These are phyloP conservation scores for Penicillium hordei DNA, from an alignment of 2,329 filamentous ascomycete species.

Conservation along the genomic window DNA sequence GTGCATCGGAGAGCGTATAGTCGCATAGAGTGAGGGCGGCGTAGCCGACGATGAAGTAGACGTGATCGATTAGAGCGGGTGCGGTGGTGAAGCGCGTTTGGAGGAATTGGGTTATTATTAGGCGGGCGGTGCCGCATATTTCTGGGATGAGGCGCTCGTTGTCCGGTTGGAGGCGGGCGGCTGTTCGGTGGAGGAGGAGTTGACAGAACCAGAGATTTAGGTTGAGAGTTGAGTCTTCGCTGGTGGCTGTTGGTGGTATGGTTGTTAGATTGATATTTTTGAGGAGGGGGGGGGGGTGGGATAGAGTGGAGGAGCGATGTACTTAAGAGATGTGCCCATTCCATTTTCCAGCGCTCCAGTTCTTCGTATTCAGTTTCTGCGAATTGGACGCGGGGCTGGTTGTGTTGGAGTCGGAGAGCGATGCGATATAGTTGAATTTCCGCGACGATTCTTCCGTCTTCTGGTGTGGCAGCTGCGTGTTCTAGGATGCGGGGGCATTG, in stretches of 20 bases:
- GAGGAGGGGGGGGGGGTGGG: not conserved
- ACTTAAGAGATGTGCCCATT: slow-evolving; percentile 37
- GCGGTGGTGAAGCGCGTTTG: slow-evolving; percentile 35
- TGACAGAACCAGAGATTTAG: slow-evolving; percentile 39
- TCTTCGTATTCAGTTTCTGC: slow-evolving; percentile 34
- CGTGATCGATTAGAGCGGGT: slow-evolving; percentile 32
- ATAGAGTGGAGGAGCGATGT: slow-evolving; percentile 2
- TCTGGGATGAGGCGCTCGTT: slow-evolving; percentile 29
- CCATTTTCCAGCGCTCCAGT: slow-evolving; percentile 36
- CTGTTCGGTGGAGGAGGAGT: slow-evolving; percentile 36
- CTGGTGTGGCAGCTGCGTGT: slow-evolving; percentile 30
- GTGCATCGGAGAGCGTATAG: slow-evolving; percentile 33
- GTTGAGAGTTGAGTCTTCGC: slow-evolving; percentile 33
- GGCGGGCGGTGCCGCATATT: slow-evolving; percentile 31
- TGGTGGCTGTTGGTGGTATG: slow-evolving; percentile 20
- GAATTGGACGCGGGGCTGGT: slow-evolving; percentile 27
- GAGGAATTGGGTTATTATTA: slow-evolving; percentile 33
- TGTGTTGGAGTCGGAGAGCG: slow-evolving; percentile 29
- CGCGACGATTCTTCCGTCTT: slow-evolving; percentile 33
- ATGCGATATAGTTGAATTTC: slow-evolving; percentile 36
- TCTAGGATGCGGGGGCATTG: slow-evolving; percentile 34
- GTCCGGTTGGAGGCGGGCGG: slow-evolving; percentile 28
- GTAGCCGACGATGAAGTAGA: slow-evolving; percentile 37
- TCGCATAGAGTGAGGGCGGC: slow-evolving; percentile 39
- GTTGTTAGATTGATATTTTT: not conserved